Evolutionary conservation across 345 rosid species (phyloP), one percentile per base, ranked within the genome.

Genomic region (Theobroma cacao): DNA sequence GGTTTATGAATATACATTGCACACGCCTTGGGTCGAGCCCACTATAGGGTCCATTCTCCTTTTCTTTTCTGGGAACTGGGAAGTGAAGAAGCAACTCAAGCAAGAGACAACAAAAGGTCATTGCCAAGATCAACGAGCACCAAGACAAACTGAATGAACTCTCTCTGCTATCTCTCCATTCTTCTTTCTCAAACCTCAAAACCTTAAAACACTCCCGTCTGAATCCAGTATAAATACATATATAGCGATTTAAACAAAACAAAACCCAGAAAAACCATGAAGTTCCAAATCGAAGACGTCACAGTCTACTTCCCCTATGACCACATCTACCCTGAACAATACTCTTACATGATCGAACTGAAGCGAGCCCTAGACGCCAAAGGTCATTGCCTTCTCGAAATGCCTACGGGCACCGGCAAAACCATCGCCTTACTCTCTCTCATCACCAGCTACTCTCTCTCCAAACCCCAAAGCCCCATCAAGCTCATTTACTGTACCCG

Each of bases 331-430:
- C 99, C 98, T 3, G 98, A 96, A 79, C 98, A 96, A 58, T 91
- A 96, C 81, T 77, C 92, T 7, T 94, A 96, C 89, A 92, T 96
- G 99, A 78, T 96, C 73, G 99, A 96, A 82, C 90, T 94, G 18
- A 96, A 96, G 82, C 97, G 98, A 9, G 89, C 97, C 66, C 88
- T 96, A 36, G 99, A 96, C 36, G 98, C 99, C 53, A 91, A 91
- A 71, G 99, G 99, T 30, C 99, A 96, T 82, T 96, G 99, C 83
- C 98, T 96, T 72, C 91, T 96, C 22, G 99, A 96, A 86, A 96
- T 96, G 99, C 98, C 99, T 14, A 96, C 99, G 0, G 99, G 99
- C 64, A 96, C 98, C 12, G 99, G 98, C 3, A 96, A 96, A 87
- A 96, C 99, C 82, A 92, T 96, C 26, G 97, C 98, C 8, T 90